Conservation (phyloP, 768 basidiomycete genomes). For the Auricularia sp. region DNA sequence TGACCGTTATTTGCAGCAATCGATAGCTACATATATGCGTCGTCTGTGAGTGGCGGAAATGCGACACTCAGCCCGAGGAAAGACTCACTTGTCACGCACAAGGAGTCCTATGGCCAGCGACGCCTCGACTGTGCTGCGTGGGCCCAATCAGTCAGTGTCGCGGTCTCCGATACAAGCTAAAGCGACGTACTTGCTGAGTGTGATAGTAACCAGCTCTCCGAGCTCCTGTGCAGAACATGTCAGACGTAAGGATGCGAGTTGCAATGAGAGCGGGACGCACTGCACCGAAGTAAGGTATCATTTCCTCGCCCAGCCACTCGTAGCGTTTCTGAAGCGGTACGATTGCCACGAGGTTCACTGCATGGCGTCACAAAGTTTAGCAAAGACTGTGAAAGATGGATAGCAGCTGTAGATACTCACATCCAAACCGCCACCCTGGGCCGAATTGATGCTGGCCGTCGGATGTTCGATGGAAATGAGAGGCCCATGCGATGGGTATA, state of each 20-base stretch:
- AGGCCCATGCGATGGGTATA: conserved; percentile 52
- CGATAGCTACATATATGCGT: conserved; percentile 33
- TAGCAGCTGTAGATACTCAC: neutral
- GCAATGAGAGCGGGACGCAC: conserved; percentile 3
- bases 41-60: conserved; percentile 16
- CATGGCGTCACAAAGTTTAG: neutral
- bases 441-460: neutral
- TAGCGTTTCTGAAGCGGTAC: conserved; percentile 56
- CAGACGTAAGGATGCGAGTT: neutral
- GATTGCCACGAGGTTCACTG: conserved; percentile 59
- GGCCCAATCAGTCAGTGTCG: conserved; percentile 10
- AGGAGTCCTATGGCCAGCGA: neutral
- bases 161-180: neutral
- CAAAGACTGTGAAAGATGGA: no score
- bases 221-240: conserved; percentile 22
- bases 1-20: conserved; percentile 58
- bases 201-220: conserved; percentile 55
- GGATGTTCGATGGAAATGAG: conserved; percentile 29
- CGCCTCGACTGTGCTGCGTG: neutral
- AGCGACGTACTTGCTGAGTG: conserved; percentile 21
- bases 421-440: neutral
- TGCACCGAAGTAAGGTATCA: conserved; percentile 43
- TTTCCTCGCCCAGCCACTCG: conserved; percentile 52
- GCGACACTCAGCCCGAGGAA: conserved; percentile 62
- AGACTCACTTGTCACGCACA: conserved; percentile 27